These are phyloP conservation scores for Cafeteria roenbergensis DNA, from an alignment of 108 stramenopile species.

Conservation along the genomic window DNA sequence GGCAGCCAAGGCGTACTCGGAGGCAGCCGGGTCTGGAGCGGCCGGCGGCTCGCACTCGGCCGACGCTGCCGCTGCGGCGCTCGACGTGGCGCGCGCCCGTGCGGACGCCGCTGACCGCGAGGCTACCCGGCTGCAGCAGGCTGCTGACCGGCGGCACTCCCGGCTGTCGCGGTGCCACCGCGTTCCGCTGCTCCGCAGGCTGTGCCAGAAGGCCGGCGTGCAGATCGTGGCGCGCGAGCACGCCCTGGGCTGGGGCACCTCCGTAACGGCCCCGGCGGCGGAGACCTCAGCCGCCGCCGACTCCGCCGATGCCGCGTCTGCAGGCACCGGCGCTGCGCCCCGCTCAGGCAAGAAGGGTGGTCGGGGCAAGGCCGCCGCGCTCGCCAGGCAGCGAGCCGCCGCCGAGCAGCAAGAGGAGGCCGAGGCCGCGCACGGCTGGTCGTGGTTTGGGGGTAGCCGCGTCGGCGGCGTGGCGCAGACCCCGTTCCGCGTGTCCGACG, in stretches of 20 bases:
- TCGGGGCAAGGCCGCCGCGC: too few relatives aligned
- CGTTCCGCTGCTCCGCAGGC: constrained; percentile 56
- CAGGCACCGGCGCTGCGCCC: too few relatives aligned
- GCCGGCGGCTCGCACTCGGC: constrained; percentile 18
- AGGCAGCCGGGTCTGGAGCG: constrained; percentile 50
- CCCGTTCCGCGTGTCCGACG: constrained; percentile 61
- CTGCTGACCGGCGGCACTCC: too few relatives aligned
- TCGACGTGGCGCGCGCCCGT: constrained; percentile 9
- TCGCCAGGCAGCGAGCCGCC: too few relatives aligned
- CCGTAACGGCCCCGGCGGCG: too few relatives aligned
- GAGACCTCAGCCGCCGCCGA: too few relatives aligned
- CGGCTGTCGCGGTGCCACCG: background rate
- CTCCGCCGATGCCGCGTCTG: too few relatives aligned
- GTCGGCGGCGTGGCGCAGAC: constrained; percentile 41
- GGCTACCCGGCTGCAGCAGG: too few relatives aligned
- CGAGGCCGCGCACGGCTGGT: constrained; percentile 43
- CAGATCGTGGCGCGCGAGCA: constrained; percentile 59
- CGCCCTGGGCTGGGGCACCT: constrained; percentile 45
- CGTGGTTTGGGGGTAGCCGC: constrained; percentile 27
- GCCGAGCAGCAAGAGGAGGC: background rate
- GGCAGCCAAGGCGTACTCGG: too few relatives aligned
- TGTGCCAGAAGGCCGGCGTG: constrained; percentile 73
- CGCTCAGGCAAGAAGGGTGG: too few relatives aligned
- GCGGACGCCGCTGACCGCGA: too few relatives aligned
- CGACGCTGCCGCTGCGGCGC: constrained; percentile 2